Evolutionary conservation across 306 rosid species (phyloP).

Genomic region (Vicia faba): DNA sequence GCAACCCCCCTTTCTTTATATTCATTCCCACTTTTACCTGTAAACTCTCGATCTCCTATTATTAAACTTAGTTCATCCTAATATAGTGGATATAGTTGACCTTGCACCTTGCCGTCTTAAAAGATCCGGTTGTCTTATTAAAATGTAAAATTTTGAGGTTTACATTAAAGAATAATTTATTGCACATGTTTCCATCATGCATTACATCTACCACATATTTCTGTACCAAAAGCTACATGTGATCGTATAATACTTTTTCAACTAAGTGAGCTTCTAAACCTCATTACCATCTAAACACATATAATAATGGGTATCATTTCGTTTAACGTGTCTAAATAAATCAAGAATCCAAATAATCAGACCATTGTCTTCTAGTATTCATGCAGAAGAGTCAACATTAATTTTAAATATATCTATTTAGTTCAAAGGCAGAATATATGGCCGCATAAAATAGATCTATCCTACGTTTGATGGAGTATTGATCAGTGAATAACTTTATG

Average conservation of each 20-base stretch:
- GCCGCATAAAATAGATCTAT: background rate
- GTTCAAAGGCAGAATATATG: too few species aligned
- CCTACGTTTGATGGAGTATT: constrained; percentile 4
- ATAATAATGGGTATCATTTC: constrained; percentile 24
- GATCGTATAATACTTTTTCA: constrained; percentile 6
- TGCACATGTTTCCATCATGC: background rate
- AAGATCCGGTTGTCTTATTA: background rate
- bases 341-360: constrained; percentile 39
- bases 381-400: constrained; percentile 18
- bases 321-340: constrained; percentile 21
- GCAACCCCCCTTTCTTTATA: too few species aligned
- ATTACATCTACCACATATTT: background rate
- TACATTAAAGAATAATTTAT: background rate
- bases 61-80: too few species aligned
- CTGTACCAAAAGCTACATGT: background rate
- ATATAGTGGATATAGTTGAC: background rate
- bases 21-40: too few species aligned
- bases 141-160: background rate
- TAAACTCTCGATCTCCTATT: too few species aligned
- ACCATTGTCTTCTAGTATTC: constrained; percentile 36
- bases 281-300: constrained; percentile 22
- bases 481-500: constrained; percentile 13
- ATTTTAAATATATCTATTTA: background rate
- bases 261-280: constrained; percentile 20
- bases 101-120: background rate